Percentiles rank a stretch among this genome's conserved stretches.
Conservation (phyloP, 805 yeast species). For the Wickerhamomyces hampshirensis region DNA sequence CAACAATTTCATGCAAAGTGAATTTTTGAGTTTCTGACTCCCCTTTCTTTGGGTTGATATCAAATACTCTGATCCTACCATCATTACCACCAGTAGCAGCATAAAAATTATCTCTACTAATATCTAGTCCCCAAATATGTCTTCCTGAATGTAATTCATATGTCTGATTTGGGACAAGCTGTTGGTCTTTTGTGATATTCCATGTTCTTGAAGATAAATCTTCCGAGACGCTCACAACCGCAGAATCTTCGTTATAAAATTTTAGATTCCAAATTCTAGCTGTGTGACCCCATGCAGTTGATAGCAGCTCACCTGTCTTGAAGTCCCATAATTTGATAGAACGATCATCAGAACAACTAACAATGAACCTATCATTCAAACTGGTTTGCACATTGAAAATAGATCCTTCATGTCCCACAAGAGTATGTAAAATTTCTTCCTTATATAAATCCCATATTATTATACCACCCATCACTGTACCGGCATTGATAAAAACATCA, state of each 20-base stretch:
- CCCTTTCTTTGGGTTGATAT: constrained; percentile 34
- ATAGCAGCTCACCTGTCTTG: constrained; percentile 48
- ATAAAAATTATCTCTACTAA: constrained; percentile 37
- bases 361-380: constrained; percentile 45
- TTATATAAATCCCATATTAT: constrained; percentile 64
- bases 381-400: constrained; percentile 77
- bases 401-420: constrained; percentile 85
- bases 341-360: constrained; percentile 92
- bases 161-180: constrained; percentile 29
- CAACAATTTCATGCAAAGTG: constrained; percentile 31
- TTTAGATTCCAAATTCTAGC: constrained; percentile 87
- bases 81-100: constrained; percentile 93
- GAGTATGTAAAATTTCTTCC: constrained; percentile 42
- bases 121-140: constrained; percentile 80
- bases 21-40: constrained; percentile 26
- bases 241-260: constrained; percentile 40
- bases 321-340: constrained; percentile 76
- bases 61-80: constrained; percentile 69
- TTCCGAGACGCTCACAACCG: constrained; percentile 69
- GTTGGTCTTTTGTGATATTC: constrained; percentile 36
- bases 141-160: constrained; percentile 78
- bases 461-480: constrained; percentile 90
- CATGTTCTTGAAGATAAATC: constrained; percentile 84
- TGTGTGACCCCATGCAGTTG: constrained; percentile 94
- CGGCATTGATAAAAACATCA: constrained; percentile 65